Base-by-base conservation (phyloP, 2,329 filamentous ascomycete genomes). In the Arthroderma uncinatum region DNA sequence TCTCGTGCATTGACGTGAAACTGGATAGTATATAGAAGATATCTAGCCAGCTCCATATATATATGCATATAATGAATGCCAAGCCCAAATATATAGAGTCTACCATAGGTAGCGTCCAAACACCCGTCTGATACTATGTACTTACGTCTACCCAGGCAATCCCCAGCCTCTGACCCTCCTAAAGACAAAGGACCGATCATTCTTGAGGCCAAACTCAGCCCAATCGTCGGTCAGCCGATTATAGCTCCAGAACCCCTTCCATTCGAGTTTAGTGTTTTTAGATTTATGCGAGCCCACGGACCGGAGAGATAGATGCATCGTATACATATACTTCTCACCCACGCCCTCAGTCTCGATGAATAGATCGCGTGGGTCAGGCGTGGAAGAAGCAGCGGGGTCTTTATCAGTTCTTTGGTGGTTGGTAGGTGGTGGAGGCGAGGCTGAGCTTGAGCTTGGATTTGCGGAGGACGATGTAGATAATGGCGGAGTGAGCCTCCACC, bases 221-320 rank as follows among this genome's bases (percentile, higher is more conserved):
- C 88, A 93, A 71, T 96, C 91, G 68, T 95, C 90, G 6, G 89
- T 95, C 66, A 95, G 71, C 63, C 82, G 81, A 68, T 97, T 95
- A 68, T 94, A 92, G 73, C 85, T 92, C 82, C 89, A 95, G 68
- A 91, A 96, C 0, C 87, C 86, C 65, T 86, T 86, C 92, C 93
- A 98, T 0, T 77, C 74, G 54, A 98, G 73, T 72, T 94, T 95
- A 61, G 92, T 96, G 66, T 94, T 95, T 67, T 83, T 82, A 0
- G 83, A 76, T 80, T 5, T 66, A 65, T 30, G 69, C 66, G 10
- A 82, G 79, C 78, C 83, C 0, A 71, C 61, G 0, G 71, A 74
- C 42, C 82, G 82, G 30, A 97, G 69, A 4, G 80, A 77, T 30
- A 98, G 71, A 59, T 92, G 84, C 82, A 97, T 85, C 48, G 85